Conservation (phyloP, 177 flowering plant genomes). For the Tripterygium wilfordii region DNA sequence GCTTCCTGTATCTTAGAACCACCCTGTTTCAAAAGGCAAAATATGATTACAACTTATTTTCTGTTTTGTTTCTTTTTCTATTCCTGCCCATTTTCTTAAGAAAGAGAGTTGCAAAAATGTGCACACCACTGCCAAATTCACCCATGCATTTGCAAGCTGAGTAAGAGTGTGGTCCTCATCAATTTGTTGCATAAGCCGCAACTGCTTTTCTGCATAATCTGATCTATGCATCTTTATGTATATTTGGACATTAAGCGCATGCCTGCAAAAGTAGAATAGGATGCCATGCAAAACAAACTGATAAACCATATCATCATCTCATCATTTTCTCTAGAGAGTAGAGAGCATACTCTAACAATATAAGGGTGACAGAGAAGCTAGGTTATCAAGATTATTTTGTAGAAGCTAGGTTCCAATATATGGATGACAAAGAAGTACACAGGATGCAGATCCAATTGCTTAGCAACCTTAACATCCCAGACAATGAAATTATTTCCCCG, state of each 20-base stretch:
- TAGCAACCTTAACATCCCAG: no score
- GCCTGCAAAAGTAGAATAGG: slow-evolving; percentile 40
- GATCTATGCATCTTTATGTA: slow-evolving; percentile 91
- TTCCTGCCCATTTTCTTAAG: background rate
- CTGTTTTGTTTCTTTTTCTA: background rate
- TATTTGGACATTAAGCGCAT: slow-evolving; percentile 90
- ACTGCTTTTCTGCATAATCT: slow-evolving; percentile 91
- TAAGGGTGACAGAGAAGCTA: no score
- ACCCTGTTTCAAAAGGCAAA: slow-evolving; percentile 44
- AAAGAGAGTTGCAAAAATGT: background rate
- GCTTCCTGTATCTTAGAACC: slow-evolving; percentile 99
- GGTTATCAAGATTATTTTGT: no score
- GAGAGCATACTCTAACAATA: no score
- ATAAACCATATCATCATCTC: no score
- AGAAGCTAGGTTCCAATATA: no score
- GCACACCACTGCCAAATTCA: slow-evolving; percentile 82
- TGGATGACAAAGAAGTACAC: no score
- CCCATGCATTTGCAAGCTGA: slow-evolving; percentile 98
- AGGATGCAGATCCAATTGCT: no score
- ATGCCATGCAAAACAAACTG: background rate
- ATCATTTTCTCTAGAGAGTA: no score
- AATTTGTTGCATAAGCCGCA: slow-evolving; percentile 86
- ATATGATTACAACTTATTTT: background rate
- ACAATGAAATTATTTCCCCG: no score
- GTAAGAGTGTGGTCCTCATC: slow-evolving; percentile 97